Evolutionary conservation across 192 early-diverging fungal species (phyloP).

Genomic region (Coemansia brasiliensis): DNA sequence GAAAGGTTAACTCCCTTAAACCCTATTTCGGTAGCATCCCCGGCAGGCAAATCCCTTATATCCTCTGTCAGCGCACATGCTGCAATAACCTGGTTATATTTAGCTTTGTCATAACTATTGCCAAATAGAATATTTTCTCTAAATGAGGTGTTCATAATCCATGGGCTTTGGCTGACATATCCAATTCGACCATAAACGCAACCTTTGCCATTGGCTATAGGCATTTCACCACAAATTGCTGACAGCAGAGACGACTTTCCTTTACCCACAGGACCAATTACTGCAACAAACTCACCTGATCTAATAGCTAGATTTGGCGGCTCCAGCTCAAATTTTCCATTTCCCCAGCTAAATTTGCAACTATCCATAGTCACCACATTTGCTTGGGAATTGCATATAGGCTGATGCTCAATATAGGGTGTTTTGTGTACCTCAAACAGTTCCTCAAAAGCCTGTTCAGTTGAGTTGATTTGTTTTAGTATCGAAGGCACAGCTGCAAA

Average conservation of each 20-base stretch:
- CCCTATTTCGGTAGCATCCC: slow-evolving; percentile 59
- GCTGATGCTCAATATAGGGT: slow-evolving; percentile 2
- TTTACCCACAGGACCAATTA: slow-evolving; percentile 60
- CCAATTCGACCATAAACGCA: slow-evolving; percentile 61
- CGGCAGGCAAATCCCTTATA: slow-evolving; percentile 15
- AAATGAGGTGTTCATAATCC: slow-evolving; percentile 46
- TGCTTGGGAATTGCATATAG: neutral
- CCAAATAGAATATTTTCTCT: slow-evolving; percentile 48
- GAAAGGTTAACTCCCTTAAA: slow-evolving; percentile 59
- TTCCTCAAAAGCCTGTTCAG: slow-evolving; percentile 5
- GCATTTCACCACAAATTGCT: slow-evolving; percentile 74
- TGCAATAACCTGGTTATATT: slow-evolving; percentile 27
- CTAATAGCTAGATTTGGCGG: slow-evolving; percentile 13
- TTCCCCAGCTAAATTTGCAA: slow-evolving; percentile 27
- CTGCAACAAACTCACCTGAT: slow-evolving; percentile 33
- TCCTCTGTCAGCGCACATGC: slow-evolving; percentile 37
- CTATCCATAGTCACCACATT: slow-evolving; percentile 8
- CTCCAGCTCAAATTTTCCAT: slow-evolving; percentile 16
- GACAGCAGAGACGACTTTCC: slow-evolving; percentile 63
- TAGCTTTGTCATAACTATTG: slow-evolving; percentile 13
- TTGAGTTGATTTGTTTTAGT: neutral
- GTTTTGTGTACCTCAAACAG: neutral
- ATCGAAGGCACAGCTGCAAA: neutral
- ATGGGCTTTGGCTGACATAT: slow-evolving; percentile 44
- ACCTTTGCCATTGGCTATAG: slow-evolving; percentile 64